phyloP scores from a whole-genome alignment of 2,329 filamentous ascomycete species.

The Aspergillus pseudoviridinutans region DNA sequence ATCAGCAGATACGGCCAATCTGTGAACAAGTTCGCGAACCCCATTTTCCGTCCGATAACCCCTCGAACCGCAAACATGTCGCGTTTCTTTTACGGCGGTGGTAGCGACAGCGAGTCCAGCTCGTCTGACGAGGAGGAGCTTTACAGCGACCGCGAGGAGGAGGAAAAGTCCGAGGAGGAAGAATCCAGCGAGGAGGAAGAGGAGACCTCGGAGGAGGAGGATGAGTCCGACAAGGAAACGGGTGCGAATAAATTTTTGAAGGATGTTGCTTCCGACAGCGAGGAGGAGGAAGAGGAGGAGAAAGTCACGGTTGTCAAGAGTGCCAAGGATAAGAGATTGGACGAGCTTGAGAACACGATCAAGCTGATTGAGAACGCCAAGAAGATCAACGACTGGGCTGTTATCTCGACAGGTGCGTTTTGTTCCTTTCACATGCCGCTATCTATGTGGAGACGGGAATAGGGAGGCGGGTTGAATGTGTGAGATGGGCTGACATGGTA shows the following conservation, averaged over 20 bases:
- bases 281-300: conserved; percentile 81
- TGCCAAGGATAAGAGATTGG: conserved; percentile 94
- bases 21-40: conserved; percentile 15
- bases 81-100: conserved; percentile 94
- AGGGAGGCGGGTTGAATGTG: conserved; percentile 1
- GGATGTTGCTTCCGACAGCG: conserved; percentile 64
- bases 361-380: conserved; percentile 91
- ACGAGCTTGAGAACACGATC: conserved; percentile 87
- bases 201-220: conserved; percentile 53
- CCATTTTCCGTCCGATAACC: conserved; percentile 13
- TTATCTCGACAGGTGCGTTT: conserved; percentile 76
- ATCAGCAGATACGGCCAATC: conserved; percentile 19
- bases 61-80: conserved; percentile 63
- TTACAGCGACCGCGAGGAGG: conserved; percentile 73
- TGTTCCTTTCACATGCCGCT: not conserved
- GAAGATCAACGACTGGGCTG: conserved; percentile 97
- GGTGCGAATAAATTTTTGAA: conserved; percentile 74
- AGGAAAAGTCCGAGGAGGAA: conserved; percentile 55
- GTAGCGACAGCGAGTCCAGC: conserved; percentile 93
- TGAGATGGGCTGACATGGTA: conserved; percentile 12
- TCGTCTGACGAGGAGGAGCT: conserved; percentile 92
- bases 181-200: conserved; percentile 54
- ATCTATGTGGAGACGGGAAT: not conserved
- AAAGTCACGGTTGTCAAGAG: conserved; percentile 85
- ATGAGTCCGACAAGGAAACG: conserved; percentile 47